Conservation (phyloP, 768 basidiomycete genomes). For the Agaricus blazei region DNA sequence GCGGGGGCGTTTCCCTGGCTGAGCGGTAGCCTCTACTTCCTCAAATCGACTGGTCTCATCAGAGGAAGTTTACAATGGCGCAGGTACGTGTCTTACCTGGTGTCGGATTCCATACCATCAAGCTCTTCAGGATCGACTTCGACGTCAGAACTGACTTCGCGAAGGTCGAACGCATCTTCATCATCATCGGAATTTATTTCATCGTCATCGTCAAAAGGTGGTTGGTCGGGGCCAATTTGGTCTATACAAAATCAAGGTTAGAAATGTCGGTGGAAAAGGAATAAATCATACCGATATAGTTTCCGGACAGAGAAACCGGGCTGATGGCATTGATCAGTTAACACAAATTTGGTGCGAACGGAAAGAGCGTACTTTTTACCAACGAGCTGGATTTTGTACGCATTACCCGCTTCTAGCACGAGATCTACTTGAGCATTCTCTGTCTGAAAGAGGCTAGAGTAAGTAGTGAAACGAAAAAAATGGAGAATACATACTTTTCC, state of each 20-base stretch:
- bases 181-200: slow-evolving; percentile 43
- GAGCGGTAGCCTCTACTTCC: slow-evolving; percentile 44
- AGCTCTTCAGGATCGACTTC: slow-evolving; percentile 65
- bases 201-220: slow-evolving; percentile 37
- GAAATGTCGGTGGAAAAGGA: neutral
- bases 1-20: slow-evolving; percentile 64
- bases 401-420: slow-evolving; percentile 60
- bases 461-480: neutral
- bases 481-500: slow-evolving; percentile 55
- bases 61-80: neutral
- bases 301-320: slow-evolving; percentile 74
- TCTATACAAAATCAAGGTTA: slow-evolving; percentile 31
- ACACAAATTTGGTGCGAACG: neutral
- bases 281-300: slow-evolving; percentile 64
- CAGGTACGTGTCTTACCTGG: slow-evolving; percentile 29
- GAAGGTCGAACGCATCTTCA: slow-evolving; percentile 61
- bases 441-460: slow-evolving; percentile 40
- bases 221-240: slow-evolving; percentile 43
- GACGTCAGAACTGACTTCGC: slow-evolving; percentile 78
- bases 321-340: slow-evolving; percentile 28
- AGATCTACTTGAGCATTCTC: slow-evolving; percentile 74
- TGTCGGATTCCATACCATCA: slow-evolving; percentile 52
- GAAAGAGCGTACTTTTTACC: slow-evolving; percentile 68
- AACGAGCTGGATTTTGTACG: slow-evolving; percentile 62
- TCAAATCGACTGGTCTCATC: slow-evolving; percentile 59